phyloP scores from a whole-genome alignment of 805 yeast genomes.

The Cyberlindnera galapagoensis region DNA sequence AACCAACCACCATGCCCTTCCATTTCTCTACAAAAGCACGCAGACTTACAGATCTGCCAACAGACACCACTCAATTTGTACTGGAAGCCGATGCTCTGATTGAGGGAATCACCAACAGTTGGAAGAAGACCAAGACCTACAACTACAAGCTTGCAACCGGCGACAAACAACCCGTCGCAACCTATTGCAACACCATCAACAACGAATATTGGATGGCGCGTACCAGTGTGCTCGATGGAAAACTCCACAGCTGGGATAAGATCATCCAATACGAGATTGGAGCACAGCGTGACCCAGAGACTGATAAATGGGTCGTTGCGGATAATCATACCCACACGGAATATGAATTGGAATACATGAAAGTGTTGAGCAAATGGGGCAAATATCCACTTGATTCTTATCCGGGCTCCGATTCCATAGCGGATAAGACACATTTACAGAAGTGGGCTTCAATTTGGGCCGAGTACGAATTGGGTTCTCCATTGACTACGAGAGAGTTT shows the following conservation, averaged over 20 bases:
- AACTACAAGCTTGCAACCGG: slow-evolving; percentile 22
- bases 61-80: slow-evolving; percentile 13
- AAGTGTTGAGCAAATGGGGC: slow-evolving; percentile 25
- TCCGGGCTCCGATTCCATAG: slow-evolving; percentile 10
- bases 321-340: slow-evolving; percentile 27
- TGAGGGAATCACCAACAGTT: slow-evolving; percentile 16
- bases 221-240: slow-evolving; percentile 20
- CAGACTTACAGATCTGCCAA: slow-evolving; percentile 14
- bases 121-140: slow-evolving; percentile 30
- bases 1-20: too few relatives aligned
- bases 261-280: slow-evolving; percentile 27
- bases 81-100: slow-evolving; percentile 23
- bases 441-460: slow-evolving; percentile 27
- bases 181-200: slow-evolving; percentile 22
- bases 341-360: slow-evolving; percentile 30
- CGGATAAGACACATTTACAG: slow-evolving; percentile 5
- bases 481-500: slow-evolving; percentile 31
- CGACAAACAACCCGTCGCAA: slow-evolving; percentile 24
- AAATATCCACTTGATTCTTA: slow-evolving; percentile 18
- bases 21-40: slow-evolving; percentile 13
- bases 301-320: slow-evolving; percentile 9
- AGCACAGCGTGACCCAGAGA: slow-evolving; percentile 11
- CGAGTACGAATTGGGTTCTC: slow-evolving; percentile 32
- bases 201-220: slow-evolving; percentile 32
- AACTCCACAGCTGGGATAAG: slow-evolving; percentile 21